Evolutionary conservation across 257 asterid genomes (phyloP).

Genomic region (Gentiana macrophylla): DNA sequence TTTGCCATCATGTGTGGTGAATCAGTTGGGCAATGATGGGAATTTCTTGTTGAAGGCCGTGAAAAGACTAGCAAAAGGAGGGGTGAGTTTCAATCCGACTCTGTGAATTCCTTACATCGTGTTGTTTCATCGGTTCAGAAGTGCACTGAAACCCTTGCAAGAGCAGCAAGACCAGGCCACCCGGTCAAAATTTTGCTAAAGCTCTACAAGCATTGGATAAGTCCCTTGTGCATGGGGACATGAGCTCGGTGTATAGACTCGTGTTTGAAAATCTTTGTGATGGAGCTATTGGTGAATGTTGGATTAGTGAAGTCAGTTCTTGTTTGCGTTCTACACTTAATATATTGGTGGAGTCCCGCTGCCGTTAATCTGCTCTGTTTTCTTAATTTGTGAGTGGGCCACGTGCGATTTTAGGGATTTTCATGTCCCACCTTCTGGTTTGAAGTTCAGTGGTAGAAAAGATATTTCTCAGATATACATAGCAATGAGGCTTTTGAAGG

Average conservation of each 20-base stretch:
- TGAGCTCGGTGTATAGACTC: conserved; percentile 44
- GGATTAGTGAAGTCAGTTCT: conserved; percentile 78
- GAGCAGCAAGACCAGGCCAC: conserved; percentile 58
- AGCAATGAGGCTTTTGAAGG: conserved; percentile 73
- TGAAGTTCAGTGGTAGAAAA: conserved; percentile 78
- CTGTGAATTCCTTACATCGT: conserved; percentile 38
- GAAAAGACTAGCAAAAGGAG: conserved; percentile 59
- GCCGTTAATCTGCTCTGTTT: conserved; percentile 62
- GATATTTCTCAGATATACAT: conserved; percentile 75
- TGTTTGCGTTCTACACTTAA: conserved; percentile 66
- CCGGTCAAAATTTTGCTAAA: conserved; percentile 68
- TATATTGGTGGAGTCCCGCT: conserved; percentile 47
- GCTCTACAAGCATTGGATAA: conserved; percentile 69
- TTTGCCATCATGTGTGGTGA: conserved; percentile 54
- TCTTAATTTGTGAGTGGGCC: conserved; percentile 97
- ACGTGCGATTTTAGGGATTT: conserved; percentile 88
- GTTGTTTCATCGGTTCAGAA: conserved; percentile 77
- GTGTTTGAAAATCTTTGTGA: conserved; percentile 69
- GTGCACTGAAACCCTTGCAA: conserved; percentile 66
- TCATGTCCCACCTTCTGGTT: conserved; percentile 54
- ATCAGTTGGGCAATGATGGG: conserved; percentile 60
- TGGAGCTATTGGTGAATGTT: conserved; percentile 62
- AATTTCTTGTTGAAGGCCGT: conserved; percentile 53
- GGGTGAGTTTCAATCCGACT: conserved; percentile 47
- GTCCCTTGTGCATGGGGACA: conserved; percentile 72